Evolutionary conservation across 768 basidiomycete species (phyloP).

Genomic region (Sarcodon sp.): DNA sequence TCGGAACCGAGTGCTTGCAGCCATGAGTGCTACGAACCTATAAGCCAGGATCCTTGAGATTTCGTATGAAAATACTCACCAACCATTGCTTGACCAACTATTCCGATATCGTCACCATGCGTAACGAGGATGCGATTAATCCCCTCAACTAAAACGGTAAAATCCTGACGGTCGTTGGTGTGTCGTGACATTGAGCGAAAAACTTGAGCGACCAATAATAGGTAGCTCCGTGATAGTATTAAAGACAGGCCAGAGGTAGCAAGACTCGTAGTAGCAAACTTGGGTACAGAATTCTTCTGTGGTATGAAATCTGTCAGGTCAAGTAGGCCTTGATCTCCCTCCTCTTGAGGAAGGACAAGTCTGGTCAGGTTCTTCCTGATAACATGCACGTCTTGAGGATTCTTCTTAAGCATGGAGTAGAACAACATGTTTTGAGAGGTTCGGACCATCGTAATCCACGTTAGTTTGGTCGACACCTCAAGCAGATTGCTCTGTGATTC

Average conservation of each 20-base stretch:
- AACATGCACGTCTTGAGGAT: slow-evolving; percentile 53
- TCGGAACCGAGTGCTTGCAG: slow-evolving; percentile 63
- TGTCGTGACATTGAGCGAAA: slow-evolving; percentile 64
- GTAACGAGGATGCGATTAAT: slow-evolving; percentile 53
- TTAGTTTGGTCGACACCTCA: slow-evolving; percentile 25
- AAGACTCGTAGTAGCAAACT: slow-evolving; percentile 6
- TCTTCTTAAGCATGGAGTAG: slow-evolving; percentile 46
- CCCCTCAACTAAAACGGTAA: slow-evolving; percentile 55
- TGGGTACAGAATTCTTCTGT: not conserved
- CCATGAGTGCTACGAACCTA: slow-evolving; percentile 43
- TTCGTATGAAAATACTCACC: slow-evolving; percentile 28
- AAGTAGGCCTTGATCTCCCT: slow-evolving; percentile 17
- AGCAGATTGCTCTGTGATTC: slow-evolving; percentile 17
- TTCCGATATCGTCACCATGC: slow-evolving; percentile 65
- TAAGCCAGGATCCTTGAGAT: not conserved
- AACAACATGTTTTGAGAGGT: slow-evolving; percentile 63
- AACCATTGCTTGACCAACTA: slow-evolving; percentile 62
- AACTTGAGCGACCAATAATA: slow-evolving; percentile 55
- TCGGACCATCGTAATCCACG: slow-evolving; percentile 49
- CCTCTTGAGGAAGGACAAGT: slow-evolving; percentile 42
- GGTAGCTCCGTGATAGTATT: slow-evolving; percentile 52
- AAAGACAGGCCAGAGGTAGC: slow-evolving; percentile 36
- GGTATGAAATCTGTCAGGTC: slow-evolving; percentile 38
- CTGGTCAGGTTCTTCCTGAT: slow-evolving; percentile 52
- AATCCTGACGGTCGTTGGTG: slow-evolving; percentile 54